A percentile compares a stretch with the other conserved stretches of the same genome.
These are phyloP conservation scores for Epichloe festucae DNA, from an alignment of 2,329 filamentous ascomycete genomes.

Conservation along the genomic window DNA sequence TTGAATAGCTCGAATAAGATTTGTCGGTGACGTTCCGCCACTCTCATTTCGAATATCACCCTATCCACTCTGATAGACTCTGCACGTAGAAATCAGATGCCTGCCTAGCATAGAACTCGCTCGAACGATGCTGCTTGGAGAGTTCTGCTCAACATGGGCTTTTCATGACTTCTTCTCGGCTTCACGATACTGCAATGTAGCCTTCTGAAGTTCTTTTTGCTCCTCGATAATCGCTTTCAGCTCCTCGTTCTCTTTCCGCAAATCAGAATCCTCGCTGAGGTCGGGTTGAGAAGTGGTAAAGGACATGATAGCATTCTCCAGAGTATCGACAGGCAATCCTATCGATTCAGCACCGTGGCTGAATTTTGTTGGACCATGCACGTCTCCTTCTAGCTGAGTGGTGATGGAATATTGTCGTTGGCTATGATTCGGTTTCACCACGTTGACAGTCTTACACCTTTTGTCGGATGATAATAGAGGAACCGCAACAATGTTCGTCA, in stretches of 20 bases:
- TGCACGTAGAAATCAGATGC: background rate
- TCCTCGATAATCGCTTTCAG: constrained; percentile 32
- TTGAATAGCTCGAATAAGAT: too few relatives aligned
- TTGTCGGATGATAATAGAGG: constrained; percentile 37
- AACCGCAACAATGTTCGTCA: constrained; percentile 70
- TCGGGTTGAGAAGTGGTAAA: background rate
- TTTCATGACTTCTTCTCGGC: constrained; percentile 1
- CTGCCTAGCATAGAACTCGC: background rate
- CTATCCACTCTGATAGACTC: too few relatives aligned
- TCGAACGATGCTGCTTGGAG: background rate
- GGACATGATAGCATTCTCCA: constrained; percentile 19
- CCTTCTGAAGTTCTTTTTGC: constrained; percentile 20
- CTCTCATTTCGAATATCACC: too few relatives aligned
- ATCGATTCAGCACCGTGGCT: constrained; percentile 30
- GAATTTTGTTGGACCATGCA: constrained; percentile 29
- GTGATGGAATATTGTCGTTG: constrained; percentile 53
- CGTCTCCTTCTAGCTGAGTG: constrained; percentile 42
- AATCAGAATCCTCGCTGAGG: constrained; percentile 9
- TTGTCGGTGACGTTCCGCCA: too few relatives aligned
- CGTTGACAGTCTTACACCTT: constrained; percentile 38
- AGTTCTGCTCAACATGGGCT: background rate
- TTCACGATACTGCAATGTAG: constrained; percentile 5
- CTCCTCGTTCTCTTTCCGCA: constrained; percentile 28
- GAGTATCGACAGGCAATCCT: constrained; percentile 36
- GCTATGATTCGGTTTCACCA: constrained; percentile 71